Evolutionary conservation across 768 basidiomycete species (phyloP).

Genomic region (Mycena albidolilacea): DNA sequence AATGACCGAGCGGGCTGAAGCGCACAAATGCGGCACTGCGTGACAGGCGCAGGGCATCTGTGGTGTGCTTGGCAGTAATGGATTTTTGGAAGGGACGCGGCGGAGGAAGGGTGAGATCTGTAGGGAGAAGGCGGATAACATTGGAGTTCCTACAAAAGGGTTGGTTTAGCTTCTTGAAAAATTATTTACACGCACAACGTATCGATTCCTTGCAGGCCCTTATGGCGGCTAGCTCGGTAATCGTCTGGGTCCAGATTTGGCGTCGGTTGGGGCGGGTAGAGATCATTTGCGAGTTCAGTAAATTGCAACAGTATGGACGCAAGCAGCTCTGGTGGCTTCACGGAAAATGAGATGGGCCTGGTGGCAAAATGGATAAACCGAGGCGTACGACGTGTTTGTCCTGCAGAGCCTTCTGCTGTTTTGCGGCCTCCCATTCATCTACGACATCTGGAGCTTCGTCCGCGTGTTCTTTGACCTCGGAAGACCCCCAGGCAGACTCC

Average conservation of each 20-base stretch:
- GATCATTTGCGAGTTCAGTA: conserved; percentile 63
- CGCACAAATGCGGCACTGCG: conserved; percentile 69
- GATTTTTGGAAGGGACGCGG: conserved; percentile 67
- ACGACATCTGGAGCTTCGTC: conserved; percentile 48
- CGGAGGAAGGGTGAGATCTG: conserved; percentile 65
- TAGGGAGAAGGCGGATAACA: conserved; percentile 63
- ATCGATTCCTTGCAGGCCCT: conserved; percentile 64
- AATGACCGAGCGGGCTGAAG: conserved; percentile 78
- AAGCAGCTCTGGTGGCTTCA: conserved; percentile 79
- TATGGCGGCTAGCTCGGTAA: conserved; percentile 53
- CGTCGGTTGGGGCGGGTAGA: conserved; percentile 61
- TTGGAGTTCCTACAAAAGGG: conserved; percentile 53
- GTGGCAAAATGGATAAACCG: conserved; percentile 37
- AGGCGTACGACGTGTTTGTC: conserved; percentile 77
- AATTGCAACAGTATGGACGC: conserved; percentile 69
- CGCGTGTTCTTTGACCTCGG: conserved; percentile 37
- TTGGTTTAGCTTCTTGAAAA: background rate
- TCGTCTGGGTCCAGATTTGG: conserved; percentile 41
- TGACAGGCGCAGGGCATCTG: conserved; percentile 75
- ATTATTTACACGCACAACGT: conserved; percentile 69
- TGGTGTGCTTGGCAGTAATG: conserved; percentile 70
- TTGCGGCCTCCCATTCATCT: conserved; percentile 81
- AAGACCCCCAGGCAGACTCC: conserved; percentile 59
- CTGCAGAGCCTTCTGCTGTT: conserved; percentile 68
- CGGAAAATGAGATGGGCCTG: conserved; percentile 27